Evolutionary conservation across 371 early-diverging fungal genomes (phyloP).

Genomic region (Lichtheimia ornata): DNA sequence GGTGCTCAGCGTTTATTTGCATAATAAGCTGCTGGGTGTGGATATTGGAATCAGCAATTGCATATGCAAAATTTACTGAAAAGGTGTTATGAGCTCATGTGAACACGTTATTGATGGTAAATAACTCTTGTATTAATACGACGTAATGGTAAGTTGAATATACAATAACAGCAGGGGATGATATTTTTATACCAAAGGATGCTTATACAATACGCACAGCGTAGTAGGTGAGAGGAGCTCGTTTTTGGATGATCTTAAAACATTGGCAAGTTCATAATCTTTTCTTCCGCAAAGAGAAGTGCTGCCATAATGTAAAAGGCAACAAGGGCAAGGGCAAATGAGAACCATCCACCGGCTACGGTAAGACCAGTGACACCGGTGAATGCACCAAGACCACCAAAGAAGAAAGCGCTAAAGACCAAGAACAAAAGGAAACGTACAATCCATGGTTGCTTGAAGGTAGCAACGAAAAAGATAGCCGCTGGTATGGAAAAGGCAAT

Average conservation of each 20-base stretch:
- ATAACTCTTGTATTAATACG: too few relatives aligned
- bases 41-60: too few relatives aligned
- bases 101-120: too few relatives aligned
- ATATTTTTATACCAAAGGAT: not conserved
- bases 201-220: not conserved
- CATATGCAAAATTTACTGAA: too few relatives aligned
- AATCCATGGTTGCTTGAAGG: conserved; percentile 36
- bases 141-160: too few relatives aligned
- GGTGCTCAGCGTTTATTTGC: too few relatives aligned
- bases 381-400: conserved; percentile 33
- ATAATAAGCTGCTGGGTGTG: too few relatives aligned
- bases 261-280: conserved; percentile 32
- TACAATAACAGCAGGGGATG: too few relatives aligned
- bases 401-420: conserved; percentile 42
- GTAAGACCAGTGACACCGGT: conserved; percentile 15
- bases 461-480: conserved; percentile 36
- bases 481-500: conserved; percentile 35
- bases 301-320: conserved; percentile 42
- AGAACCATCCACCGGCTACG: conserved; percentile 36
- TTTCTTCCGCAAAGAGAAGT: conserved; percentile 33
- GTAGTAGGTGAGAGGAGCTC: not conserved
- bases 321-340: conserved; percentile 31
- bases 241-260: conserved; percentile 16
- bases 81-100: too few relatives aligned
- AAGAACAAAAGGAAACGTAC: conserved; percentile 33